phyloP scores from a whole-genome alignment of 768 basidiomycete species.

The Auriscalpium vulgare region DNA sequence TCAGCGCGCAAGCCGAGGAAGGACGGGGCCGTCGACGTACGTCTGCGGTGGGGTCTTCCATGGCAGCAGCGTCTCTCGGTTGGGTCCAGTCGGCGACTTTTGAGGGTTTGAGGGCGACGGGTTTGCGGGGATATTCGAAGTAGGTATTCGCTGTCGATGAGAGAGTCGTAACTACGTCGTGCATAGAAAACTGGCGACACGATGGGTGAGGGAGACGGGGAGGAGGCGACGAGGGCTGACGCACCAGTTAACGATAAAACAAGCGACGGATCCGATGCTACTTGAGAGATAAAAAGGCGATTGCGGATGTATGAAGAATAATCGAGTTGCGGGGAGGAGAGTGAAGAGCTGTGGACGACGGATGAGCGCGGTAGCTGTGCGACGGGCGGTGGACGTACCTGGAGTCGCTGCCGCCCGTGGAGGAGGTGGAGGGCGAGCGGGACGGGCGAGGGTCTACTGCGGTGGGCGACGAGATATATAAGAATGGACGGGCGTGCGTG shows the following conservation, averaged over 20 bases:
- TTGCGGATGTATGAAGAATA: slow-evolving; percentile 37
- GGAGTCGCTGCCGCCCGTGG: slow-evolving; percentile 5
- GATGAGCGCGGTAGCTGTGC: slow-evolving; percentile 14
- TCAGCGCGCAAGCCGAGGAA: slow-evolving; percentile 5
- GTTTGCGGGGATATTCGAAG: slow-evolving; percentile 27
- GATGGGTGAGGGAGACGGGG: slow-evolving; percentile 19
- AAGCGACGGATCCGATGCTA: slow-evolving; percentile 34
- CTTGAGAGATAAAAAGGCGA: slow-evolving; percentile 41
- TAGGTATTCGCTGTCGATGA: slow-evolving; percentile 34
- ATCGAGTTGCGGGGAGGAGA: slow-evolving; percentile 37
- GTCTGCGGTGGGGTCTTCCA: slow-evolving; percentile 12
- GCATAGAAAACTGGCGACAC: slow-evolving; percentile 44
- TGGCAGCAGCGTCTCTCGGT: slow-evolving; percentile 29
- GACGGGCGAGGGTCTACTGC: background rate
- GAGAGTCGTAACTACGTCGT: slow-evolving; percentile 55
- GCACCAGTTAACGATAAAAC: slow-evolving; percentile 47
- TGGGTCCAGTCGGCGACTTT: slow-evolving; percentile 36
- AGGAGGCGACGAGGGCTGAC: slow-evolving; percentile 14
- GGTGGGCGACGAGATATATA: slow-evolving; percentile 3
- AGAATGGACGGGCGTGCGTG: slow-evolving; percentile 12
- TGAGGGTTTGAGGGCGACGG: slow-evolving; percentile 22
- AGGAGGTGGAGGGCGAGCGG: background rate
- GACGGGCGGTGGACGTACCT: slow-evolving; percentile 12
- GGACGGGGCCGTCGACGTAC: slow-evolving; percentile 7
- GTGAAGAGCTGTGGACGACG: slow-evolving; percentile 24